phyloP scores from a whole-genome alignment of 805 yeast species.

The Candida adriatica region DNA sequence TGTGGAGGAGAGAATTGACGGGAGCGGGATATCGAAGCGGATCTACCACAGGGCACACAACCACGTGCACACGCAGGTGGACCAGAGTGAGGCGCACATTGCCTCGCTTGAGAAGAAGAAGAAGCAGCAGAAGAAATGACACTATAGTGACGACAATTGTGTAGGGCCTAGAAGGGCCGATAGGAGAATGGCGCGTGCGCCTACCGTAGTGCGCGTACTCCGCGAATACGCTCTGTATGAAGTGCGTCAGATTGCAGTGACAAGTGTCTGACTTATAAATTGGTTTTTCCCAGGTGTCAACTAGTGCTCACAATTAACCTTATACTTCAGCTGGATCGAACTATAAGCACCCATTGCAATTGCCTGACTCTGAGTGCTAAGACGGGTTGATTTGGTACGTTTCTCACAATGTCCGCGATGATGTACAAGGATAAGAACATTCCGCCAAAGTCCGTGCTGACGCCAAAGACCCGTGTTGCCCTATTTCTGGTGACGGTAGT shows the following conservation, averaged over 20 bases:
- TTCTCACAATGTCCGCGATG: background rate
- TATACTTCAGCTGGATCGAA: too few species aligned
- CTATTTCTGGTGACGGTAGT: conserved; percentile 1
- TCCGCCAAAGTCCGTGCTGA: conserved; percentile 1
- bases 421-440: conserved; percentile 7
- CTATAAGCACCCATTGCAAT: too few species aligned
- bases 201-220: too few species aligned
- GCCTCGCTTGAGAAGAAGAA: conserved; percentile 87
- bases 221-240: too few species aligned
- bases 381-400: too few species aligned
- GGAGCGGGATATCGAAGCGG: conserved; percentile 25
- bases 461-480: conserved; percentile 1
- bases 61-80: conserved; percentile 84
- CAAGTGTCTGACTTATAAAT: too few species aligned
- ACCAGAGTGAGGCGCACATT: conserved; percentile 91
- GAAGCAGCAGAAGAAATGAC: conserved; percentile 18
- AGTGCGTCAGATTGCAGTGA: too few species aligned
- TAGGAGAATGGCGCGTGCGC: too few species aligned
- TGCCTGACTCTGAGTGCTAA: too few species aligned
- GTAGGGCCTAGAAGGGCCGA: too few species aligned
- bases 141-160: background rate
- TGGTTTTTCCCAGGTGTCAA: too few species aligned
- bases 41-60: conserved; percentile 41
- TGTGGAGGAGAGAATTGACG: conserved; percentile 37
- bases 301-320: too few species aligned